Conservation (phyloP, 768 basidiomycete genomes). For the Pleurotus ostreatus region DNA sequence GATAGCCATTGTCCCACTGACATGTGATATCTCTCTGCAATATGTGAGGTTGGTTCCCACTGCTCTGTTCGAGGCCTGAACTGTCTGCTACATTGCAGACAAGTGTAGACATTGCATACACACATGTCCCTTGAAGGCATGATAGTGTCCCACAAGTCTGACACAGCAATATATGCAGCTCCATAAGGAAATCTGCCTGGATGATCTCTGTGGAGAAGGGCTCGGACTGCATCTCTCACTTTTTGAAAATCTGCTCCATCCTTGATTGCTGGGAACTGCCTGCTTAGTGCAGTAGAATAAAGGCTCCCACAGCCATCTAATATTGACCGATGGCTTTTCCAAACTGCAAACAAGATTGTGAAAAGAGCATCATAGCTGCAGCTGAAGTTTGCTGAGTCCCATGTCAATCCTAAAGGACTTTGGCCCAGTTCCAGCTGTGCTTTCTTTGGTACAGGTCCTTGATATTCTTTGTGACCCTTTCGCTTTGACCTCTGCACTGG, state of each 20-base stretch:
- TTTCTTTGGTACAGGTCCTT: not conserved
- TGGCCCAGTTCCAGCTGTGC: not conserved
- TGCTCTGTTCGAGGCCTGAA: too few relatives aligned
- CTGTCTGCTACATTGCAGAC: not conserved
- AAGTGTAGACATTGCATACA: not conserved
- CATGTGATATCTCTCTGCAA: too few relatives aligned
- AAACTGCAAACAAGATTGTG: not conserved
- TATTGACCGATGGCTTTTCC: not conserved
- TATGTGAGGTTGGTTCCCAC: too few relatives aligned
- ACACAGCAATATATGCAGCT: not conserved
- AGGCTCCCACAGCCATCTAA: not conserved
- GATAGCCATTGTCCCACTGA: too few relatives aligned
- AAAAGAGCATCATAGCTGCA: conserved; percentile 18
- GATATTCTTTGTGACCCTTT: too few relatives aligned
- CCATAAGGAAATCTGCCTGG: conserved; percentile 2
- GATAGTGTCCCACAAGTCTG: not conserved
- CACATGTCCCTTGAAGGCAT: not conserved
- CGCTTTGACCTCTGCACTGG: too few relatives aligned
- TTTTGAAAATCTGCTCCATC: not conserved
- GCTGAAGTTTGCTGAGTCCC: conserved; percentile 14
- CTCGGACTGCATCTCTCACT: conserved; percentile 1
- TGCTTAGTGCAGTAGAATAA: not conserved
- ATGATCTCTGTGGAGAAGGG: not conserved
- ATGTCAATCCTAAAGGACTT: conserved; percentile 9
- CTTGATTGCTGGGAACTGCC: not conserved